Conservation (phyloP, 306 rosid species). For the Castanea crenata region DNA sequence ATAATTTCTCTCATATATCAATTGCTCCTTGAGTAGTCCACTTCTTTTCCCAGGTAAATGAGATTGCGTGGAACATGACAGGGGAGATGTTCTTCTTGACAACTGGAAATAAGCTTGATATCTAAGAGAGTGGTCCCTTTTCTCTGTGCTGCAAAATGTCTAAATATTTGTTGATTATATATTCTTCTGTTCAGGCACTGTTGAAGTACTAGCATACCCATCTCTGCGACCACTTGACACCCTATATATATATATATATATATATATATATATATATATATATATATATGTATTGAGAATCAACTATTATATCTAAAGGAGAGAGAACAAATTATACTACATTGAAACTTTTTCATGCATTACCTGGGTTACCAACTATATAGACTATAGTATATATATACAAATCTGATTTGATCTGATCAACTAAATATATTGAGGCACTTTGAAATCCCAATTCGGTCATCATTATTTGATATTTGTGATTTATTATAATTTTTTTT, state of each 20-base stretch:
- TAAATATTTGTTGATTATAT: neutral
- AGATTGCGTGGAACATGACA: conserved; percentile 96
- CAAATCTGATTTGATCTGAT: too few relatives aligned
- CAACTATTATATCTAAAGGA: too few relatives aligned
- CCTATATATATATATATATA: conserved; percentile 17
- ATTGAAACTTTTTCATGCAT: too few relatives aligned
- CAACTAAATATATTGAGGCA: too few relatives aligned
- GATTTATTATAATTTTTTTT: too few relatives aligned
- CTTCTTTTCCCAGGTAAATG: conserved; percentile 67
- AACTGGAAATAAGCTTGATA: conserved; percentile 68
- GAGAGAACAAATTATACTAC: too few relatives aligned
- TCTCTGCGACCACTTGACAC: conserved; percentile 86
- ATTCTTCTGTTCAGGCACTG: conserved; percentile 57
- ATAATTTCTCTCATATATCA: conserved; percentile 1
- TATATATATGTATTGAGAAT: too few relatives aligned
- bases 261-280: too few relatives aligned
- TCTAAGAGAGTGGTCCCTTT: neutral
- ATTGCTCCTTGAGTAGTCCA: neutral
- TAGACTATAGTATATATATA: too few relatives aligned
- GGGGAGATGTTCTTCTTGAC: conserved; percentile 92
- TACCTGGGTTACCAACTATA: too few relatives aligned
- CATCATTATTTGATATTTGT: too few relatives aligned
- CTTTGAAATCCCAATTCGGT: too few relatives aligned
- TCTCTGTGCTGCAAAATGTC: conserved; percentile 2
- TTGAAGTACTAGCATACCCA: conserved; percentile 88